Conservation (phyloP, 1,284 basidiomycete species). For the Fistulinella cinereoalba region DNA sequence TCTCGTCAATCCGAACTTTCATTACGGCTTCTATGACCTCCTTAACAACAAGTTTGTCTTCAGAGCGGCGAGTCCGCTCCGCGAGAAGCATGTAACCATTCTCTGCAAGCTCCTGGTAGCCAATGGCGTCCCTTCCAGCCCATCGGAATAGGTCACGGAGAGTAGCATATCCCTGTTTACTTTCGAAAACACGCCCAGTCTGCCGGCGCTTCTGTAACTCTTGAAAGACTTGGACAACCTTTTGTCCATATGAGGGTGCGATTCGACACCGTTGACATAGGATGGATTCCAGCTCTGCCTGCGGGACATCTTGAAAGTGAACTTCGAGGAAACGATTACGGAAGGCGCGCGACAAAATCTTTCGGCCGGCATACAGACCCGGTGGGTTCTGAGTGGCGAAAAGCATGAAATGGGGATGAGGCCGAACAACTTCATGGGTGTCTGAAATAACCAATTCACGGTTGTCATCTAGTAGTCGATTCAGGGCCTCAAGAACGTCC, state of each 20-base stretch:
- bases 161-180: constrained; percentile 95
- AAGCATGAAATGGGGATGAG: constrained; percentile 96
- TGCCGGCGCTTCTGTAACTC: constrained; percentile 94
- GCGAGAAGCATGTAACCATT: constrained; percentile 98
- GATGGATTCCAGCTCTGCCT: constrained; percentile 91
- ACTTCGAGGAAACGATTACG: constrained; percentile 98
- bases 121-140: constrained; percentile 87
- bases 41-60: constrained; percentile 89
- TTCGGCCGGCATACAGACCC: constrained; percentile 95
- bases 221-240: constrained; percentile 90
- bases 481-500: constrained; percentile 96
- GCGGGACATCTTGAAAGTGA: constrained; percentile 97
- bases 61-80: constrained; percentile 80
- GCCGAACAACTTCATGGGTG: constrained; percentile 91
- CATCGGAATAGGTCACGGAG: constrained; percentile 97
- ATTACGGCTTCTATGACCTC: constrained; percentile 90
- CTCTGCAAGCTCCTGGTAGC: constrained; percentile 91
- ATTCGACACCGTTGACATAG: constrained; percentile 86
- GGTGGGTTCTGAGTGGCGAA: constrained; percentile 99
- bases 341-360: constrained; percentile 94
- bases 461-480: constrained; percentile 96
- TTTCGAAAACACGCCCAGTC: constrained; percentile 91
- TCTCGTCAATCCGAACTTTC: constrained; percentile 82
- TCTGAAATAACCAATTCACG: constrained; percentile 95
- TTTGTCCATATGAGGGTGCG: constrained; percentile 88